Evolutionary conservation across 352 stramenopile genomes (phyloP), one percentile per base, ranked within the genome.

Genomic region (Pythium guiyangense): DNA sequence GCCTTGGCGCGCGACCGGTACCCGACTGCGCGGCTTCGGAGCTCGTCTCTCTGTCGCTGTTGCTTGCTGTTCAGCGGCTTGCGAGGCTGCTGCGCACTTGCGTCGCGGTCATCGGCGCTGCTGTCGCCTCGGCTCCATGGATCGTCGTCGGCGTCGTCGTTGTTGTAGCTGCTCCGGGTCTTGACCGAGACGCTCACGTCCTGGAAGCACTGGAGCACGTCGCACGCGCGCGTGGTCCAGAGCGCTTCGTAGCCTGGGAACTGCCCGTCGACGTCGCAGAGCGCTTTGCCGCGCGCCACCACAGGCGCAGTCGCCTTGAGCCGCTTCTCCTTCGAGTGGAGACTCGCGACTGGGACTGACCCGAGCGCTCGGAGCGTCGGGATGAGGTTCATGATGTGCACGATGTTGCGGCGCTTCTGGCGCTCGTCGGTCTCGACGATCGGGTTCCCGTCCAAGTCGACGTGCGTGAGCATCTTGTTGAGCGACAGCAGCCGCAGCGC

Each of bases 371-470:
- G 62, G 17, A 94, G 60, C 25, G 62, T 81, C 43, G 84, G 82
- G 17, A 94, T 58, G 15, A 94, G 69, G 60, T 94, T 94, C 9
- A 88, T 53, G 2, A 94, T 64, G n/a, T 92, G 73, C n/a, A 83
- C 76, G 18, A 83, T 85, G 39, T 86, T 77, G 52, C 85, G 85
- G 17, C 81, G 70, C 6, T 74, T 77, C 50, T 89, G 77, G 9
- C 73, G 71, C 22, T 89, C 79, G 42, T 92, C 76, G 0, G 70
- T 84, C 43, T 79, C 67, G 2, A 92, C 71, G 15, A 94, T 55
- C 4, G 82, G 69, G 45, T 94, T 94, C 6, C 74, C 78, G 27
- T 91, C 79, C 20, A 94, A 57, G 60, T 92, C 73, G 20, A 94
- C 59, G 43, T 90, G 77, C 12, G 54, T 52, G 9, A 94, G 56